Evolutionary conservation across 2,329 filamentous ascomycete species (phyloP), one percentile per base, ranked within the genome.

Genomic region (Aspergillus sp.): DNA sequence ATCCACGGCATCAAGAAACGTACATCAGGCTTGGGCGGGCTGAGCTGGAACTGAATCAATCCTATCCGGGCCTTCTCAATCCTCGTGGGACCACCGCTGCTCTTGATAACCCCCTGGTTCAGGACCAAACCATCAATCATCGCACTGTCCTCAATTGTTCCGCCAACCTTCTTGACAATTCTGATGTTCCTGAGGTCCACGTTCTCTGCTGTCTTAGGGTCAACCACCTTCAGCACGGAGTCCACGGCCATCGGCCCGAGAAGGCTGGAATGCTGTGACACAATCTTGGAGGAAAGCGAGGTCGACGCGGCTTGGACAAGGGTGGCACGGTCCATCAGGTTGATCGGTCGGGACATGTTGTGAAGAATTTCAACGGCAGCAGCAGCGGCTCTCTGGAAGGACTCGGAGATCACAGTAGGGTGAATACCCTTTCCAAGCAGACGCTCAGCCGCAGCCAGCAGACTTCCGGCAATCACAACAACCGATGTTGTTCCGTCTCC

Each of bases 41-140:
- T 96, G 68, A 99, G 87, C 79, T 99, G 95, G 84, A 99, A 99
- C 76, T 99, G 95, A 66, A 99, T 98, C 61, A 99, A 83, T 64
- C 90, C 95, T 79, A 99, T 99, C 79, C 84, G 89, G 63, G 95
- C 95, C 85, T 99, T 99, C 79, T 99, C 95, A 82, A 98, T 96
- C 70, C 93, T 86, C 67, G 87, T 85, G 54, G 95, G 93, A 6
- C 95, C 95, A 70, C 92, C 90, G 31, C 91, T 93, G 72, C 88
- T 92, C 85, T 99, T 99, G 72, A 98, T 85, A 43, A 96, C 93
- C 33, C 88, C 87, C 76, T 99, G 95, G 70, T 91, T 92, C 67
- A 99, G 83, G 55, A 98, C 93, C 58, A 99, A 79, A 31, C 95
- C 95, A 70, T 99, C 95, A 39, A 98, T 87, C 82, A 99, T 89